A percentile compares a stretch with the other conserved stretches of the same genome.
Evolutionary conservation across 2,329 filamentous ascomycete genomes (phyloP).

Genomic region (Penicillium olsonii): DNA sequence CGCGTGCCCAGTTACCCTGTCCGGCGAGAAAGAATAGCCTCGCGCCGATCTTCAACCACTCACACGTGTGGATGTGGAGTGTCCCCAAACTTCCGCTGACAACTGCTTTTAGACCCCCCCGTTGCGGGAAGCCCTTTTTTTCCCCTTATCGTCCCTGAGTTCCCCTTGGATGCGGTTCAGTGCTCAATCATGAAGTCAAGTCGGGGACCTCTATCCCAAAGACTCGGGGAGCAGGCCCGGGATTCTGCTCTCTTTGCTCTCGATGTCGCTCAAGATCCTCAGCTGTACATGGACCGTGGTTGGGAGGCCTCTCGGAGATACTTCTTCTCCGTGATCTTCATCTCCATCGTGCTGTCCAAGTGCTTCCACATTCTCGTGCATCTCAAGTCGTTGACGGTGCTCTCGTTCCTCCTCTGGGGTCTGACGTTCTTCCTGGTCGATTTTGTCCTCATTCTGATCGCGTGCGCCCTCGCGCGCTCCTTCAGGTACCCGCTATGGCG

Average conservation of each 20-base stretch:
- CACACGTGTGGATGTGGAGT: neutral
- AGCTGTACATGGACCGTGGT: constrained; percentile 7
- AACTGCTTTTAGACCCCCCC: neutral
- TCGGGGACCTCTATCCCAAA: neutral
- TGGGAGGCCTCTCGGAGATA: constrained; percentile 12
- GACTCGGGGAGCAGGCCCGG: constrained; percentile 1
- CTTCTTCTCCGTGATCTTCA: constrained; percentile 16
- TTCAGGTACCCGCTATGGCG: constrained; percentile 9
- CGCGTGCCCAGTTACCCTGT: neutral
- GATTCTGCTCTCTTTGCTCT: constrained; percentile 3
- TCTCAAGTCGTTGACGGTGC: constrained; percentile 1
- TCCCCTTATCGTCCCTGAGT: neutral
- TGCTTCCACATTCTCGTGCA: constrained; percentile 14
- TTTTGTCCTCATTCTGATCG: constrained; percentile 13
- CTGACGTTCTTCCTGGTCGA: constrained; percentile 17
- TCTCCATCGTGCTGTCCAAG: constrained; percentile 13
- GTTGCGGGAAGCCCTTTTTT: neutral
- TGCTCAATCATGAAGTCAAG: constrained; percentile 9
- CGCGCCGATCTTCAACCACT: neutral
- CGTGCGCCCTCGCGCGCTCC: constrained; percentile 12
- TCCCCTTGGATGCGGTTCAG: neutral
- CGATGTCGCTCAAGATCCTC: constrained; percentile 11
- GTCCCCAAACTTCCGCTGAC: neutral
- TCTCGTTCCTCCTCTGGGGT: constrained; percentile 11
- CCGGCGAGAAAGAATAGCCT: neutral